phyloP scores from a whole-genome alignment of 805 yeast species.

The Metschnikowia shivogae region DNA sequence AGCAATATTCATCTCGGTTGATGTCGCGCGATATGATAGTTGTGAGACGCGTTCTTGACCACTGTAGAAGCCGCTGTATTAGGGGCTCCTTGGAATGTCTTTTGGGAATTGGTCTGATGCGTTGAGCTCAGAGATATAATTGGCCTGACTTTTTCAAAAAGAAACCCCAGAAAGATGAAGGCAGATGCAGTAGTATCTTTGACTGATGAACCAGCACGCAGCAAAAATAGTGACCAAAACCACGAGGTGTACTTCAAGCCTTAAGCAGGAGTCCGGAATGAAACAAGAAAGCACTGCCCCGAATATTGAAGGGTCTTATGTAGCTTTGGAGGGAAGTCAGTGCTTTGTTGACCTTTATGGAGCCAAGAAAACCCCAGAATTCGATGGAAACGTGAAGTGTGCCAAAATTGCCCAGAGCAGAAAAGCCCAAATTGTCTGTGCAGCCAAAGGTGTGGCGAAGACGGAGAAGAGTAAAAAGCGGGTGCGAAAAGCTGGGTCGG shows the following conservation, averaged over 20 bases:
- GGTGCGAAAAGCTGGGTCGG: slow-evolving; percentile 2
- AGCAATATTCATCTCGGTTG: slow-evolving; percentile 1
- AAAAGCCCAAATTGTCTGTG: neutral
- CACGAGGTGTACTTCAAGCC: too few relatives aligned
- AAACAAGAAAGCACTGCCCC: too few relatives aligned
- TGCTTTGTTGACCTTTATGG: too few relatives aligned
- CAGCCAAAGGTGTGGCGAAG: neutral
- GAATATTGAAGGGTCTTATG: too few relatives aligned
- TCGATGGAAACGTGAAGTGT: neutral
- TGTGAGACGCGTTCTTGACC: neutral
- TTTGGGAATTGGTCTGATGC: too few relatives aligned
- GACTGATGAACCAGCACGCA: slow-evolving; percentile 4
- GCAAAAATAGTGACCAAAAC: neutral
- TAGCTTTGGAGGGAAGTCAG: too few relatives aligned
- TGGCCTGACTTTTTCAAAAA: neutral
- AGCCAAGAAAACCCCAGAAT: too few relatives aligned
- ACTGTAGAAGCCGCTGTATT: too few relatives aligned
- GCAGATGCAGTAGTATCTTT: neutral
- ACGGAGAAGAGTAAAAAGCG: neutral
- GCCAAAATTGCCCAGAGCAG: neutral
- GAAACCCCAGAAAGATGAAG: neutral
- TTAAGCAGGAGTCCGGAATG: too few relatives aligned
- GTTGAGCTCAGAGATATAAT: too few relatives aligned
- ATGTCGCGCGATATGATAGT: neutral
- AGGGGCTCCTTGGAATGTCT: too few relatives aligned